Base-by-base conservation (phyloP, 1,284 basidiomycete species). In the Microbotryum lychnidis-dioicae region DNA sequence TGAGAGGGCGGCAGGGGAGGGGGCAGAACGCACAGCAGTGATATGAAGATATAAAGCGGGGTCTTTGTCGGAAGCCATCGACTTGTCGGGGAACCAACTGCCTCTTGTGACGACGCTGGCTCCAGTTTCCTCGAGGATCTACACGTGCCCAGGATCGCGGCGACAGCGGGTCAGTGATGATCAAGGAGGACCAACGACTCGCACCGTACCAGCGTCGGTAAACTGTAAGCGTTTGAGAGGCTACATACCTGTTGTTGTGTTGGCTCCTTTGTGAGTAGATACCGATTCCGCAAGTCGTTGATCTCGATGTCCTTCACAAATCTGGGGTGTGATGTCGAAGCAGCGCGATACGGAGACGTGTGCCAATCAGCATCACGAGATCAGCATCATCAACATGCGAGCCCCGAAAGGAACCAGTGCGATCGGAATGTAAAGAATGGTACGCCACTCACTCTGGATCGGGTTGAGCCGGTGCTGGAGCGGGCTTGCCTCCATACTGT, bases 41-140 rank as follows among this genome's bases (percentile, higher is more conserved):
- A 98, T 86, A 77, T 97, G 94, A 33, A 98, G 82, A 77, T 93
- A 97, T 60, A 98, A 79, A 16, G 96, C 90, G 33, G 92, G 91
- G 73, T 97, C 93, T 75, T 83, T 90, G 71, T 89, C 90, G 8
- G 87, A 88, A 21, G 91, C 89, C 76, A 87, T 93, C 58, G 82
- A 79, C 65, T 89, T 82, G 78, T 96, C 92, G 0, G 92, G 92
- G 71, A 92, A 91, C 92, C 92, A 97, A 16, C 86, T 80, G 48
- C 92, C 92, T 78, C 91, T 92, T 46, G 92, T 96, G 65, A 86
- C 85, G 50, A 96, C 86, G 2, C 86, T 87, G 14, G 88, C 89
- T 53, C 91, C 91, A 0, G 92, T 94, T 63, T 93, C 86, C 58
- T 89, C 86, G 65, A 90, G 80, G 69, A 97, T 89, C 63, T 71